Conservation (phyloP, 768 basidiomycete genomes). For the Tricholoma matsutake region DNA sequence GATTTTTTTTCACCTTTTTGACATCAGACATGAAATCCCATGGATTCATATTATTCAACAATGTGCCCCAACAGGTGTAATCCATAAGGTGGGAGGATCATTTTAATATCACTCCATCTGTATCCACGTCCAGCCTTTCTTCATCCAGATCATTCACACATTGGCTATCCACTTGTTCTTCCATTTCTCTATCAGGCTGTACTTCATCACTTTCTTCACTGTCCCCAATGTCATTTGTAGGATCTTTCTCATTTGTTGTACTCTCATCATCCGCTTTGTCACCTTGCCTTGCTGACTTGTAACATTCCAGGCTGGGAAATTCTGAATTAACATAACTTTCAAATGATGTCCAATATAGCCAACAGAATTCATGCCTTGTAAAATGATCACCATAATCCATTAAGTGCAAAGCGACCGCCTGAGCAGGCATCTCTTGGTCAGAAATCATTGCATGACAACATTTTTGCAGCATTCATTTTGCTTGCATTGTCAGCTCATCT, state of each 20-base stretch:
- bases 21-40: background rate
- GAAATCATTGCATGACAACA: constrained; percentile 27
- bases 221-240: background rate
- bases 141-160: background rate
- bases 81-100: background rate
- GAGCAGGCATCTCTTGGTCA: constrained; percentile 36
- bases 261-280: too few species aligned
- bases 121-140: constrained; percentile 1
- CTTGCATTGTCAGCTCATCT: constrained; percentile 14
- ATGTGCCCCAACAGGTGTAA: background rate
- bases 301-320: constrained; percentile 24
- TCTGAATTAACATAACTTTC: constrained; percentile 22
- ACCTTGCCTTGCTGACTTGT: background rate
- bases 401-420: constrained; percentile 33
- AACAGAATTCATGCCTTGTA: constrained; percentile 32
- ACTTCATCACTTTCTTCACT: background rate
- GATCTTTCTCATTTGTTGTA: too few species aligned
- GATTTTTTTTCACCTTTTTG: background rate
- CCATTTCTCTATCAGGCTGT: too few species aligned
- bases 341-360: constrained; percentile 34
- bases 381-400: constrained; percentile 34
- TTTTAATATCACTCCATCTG: background rate
- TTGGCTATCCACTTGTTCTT: background rate
- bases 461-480: constrained; percentile 34
- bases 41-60: background rate